Percentiles rank a stretch among this genome's conserved stretches.
phyloP scores from a whole-genome alignment of 371 early-diverging fungal species.

The Chytridiales sp. region DNA sequence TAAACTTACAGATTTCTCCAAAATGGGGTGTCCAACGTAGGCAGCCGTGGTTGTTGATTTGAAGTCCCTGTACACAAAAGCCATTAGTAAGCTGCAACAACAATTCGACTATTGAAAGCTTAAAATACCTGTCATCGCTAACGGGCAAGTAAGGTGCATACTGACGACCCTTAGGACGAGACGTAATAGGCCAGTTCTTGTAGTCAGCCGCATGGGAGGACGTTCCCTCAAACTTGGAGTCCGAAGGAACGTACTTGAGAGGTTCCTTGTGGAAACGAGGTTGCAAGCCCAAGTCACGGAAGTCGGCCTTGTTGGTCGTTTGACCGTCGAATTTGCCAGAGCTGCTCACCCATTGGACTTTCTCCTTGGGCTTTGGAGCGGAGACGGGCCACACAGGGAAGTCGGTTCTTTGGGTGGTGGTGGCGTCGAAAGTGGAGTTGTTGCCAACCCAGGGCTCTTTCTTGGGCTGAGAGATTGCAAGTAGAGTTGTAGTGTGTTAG shows the following conservation, averaged over 20 bases:
- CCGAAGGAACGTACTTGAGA: slow-evolving; percentile 25
- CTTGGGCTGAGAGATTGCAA: slow-evolving; percentile 18
- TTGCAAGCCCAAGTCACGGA: slow-evolving; percentile 19
- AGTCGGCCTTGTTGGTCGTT: slow-evolving; percentile 35
- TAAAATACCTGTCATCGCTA: slow-evolving; percentile 33
- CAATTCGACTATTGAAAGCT: not conserved
- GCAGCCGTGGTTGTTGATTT: slow-evolving; percentile 40
- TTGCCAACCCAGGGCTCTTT: slow-evolving; percentile 32
- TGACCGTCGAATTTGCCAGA: slow-evolving; percentile 32
- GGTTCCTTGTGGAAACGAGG: slow-evolving; percentile 22
- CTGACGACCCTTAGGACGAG: slow-evolving; percentile 21
- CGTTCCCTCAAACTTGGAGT: slow-evolving; percentile 36
- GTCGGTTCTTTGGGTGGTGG: slow-evolving; percentile 42
- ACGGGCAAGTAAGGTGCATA: slow-evolving; percentile 12
- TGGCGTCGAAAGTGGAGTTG: slow-evolving; percentile 28
- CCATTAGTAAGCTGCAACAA: not conserved
- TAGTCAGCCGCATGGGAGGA: slow-evolving; percentile 37
- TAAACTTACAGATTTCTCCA: slow-evolving; percentile 13
- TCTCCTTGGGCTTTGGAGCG: slow-evolving; percentile 18
- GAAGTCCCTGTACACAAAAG: slow-evolving; percentile 35
- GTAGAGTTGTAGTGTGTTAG: not conserved
- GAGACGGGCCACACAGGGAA: slow-evolving; percentile 39
- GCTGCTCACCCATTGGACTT: slow-evolving; percentile 29
- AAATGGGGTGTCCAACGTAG: slow-evolving; percentile 34
- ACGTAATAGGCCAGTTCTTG: slow-evolving; percentile 33